Evolutionary conservation across 352 stramenopile species (phyloP), one percentile per base, ranked within the genome.

Genomic region (Pythium sukuiense): DNA sequence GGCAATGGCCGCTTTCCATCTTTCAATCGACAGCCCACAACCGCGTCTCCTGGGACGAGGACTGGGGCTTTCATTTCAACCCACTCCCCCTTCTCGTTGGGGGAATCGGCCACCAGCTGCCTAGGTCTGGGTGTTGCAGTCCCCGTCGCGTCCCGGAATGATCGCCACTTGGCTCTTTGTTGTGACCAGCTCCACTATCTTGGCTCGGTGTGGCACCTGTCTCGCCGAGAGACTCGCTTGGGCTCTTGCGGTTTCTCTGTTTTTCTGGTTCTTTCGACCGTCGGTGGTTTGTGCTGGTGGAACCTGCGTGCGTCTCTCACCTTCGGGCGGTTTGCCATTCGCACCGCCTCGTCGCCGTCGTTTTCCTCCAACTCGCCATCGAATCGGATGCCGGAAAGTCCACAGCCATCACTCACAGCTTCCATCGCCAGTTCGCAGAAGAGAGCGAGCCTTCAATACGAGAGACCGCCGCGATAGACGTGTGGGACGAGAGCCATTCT

Each of bases 201-300:
- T 55, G 48, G 48, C 13, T 14, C 18, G 8, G 43, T 50, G 43
- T 5, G 16, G 16, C 46, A 26, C 48, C 48, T 55, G 48, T 55
- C 48, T 55, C 48, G 48, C 12, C 20, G 24, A 30, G 26, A n/a
- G n/a, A n/a, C n/a, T n/a, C n/a, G n/a, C n/a, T 7, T 20, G 20
- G 16, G 54, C 33, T 60, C 41, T 20, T 41, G 35, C 35, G n/a
- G 43, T 52, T 64, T 64, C 59, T 64, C 55, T 64, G 59, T 64
- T 64, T 63, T 50, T 50, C 43, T 50, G 43, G 43, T 64, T 63
- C 59, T 27, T 64, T 64, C 59, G 59, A 64, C 27, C 46, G 59
- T 64, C 46, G 59, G 55, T 57, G 59, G 48, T 58, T 52, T 7
- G 9, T 55, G 24, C 3, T 5, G 45, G 35, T 4, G 13, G 13